These are phyloP conservation scores for Podaxis sp. DNA, from an alignment of 768 basidiomycete genomes.

Conservation along the genomic window DNA sequence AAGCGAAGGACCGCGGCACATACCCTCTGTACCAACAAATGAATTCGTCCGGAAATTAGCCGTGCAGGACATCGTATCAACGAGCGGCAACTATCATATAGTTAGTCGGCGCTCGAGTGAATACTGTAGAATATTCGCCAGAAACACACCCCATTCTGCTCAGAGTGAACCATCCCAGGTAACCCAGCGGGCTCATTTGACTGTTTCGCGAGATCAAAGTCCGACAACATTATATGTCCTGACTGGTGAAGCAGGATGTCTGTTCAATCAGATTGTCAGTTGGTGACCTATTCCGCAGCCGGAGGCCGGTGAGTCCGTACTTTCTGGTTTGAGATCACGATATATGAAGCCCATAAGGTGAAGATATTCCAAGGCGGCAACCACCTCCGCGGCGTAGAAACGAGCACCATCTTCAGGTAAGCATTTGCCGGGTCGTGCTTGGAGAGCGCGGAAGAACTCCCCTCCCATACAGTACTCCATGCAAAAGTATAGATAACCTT, in stretches of 20 bases:
- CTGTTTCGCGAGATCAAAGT: conserved; percentile 98
- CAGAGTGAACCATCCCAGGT: conserved; percentile 86
- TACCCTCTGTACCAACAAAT: conserved; percentile 98
- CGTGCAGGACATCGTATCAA: conserved; percentile 97
- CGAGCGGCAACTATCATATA: conserved; percentile 71
- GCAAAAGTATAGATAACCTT: conserved; percentile 97
- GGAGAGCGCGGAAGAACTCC: conserved; percentile 97
- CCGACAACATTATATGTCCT: conserved; percentile 99
- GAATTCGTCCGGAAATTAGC: conserved; percentile 98
- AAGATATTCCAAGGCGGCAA: conserved; percentile 95
- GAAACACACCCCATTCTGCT: conserved; percentile 80
- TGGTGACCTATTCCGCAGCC: conserved; percentile 18
- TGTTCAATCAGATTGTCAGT: conserved; percentile 33
- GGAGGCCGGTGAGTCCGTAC: conserved; percentile 52
- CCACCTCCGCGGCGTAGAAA: conserved; percentile 98
- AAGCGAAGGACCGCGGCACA: conserved; percentile 25
- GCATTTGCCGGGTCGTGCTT: conserved; percentile 95
- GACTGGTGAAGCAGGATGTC: conserved; percentile 97
- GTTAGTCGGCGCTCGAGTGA: conserved; percentile 18
- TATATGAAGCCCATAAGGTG: conserved; percentile 99
- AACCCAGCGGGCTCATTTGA: conserved; percentile 82
- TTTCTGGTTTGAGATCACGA: conserved; percentile 98
- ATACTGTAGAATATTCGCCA: conserved; percentile 11
- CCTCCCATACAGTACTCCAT: conserved; percentile 99
- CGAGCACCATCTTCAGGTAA: conserved; percentile 92